Evolutionary conservation across 2,329 filamentous ascomycete genomes (phyloP), one percentile per base, ranked within the genome.

Genomic region (Grosmannia clavigera): DNA sequence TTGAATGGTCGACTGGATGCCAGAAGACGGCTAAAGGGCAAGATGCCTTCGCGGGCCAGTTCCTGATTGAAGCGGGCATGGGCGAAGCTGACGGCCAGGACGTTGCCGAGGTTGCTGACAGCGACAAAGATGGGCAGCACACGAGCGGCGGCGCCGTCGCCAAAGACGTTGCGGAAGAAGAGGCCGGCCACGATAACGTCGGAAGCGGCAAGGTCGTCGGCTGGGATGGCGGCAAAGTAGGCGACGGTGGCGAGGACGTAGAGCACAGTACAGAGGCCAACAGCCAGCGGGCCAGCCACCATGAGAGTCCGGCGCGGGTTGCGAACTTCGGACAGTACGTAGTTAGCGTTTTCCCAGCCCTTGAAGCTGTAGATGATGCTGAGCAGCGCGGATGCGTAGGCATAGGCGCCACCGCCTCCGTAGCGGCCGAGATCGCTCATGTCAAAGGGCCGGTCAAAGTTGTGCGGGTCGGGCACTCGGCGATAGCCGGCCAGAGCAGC

Each of bases 1-100:
- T 33, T n/a, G 11, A 48, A 57, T 4, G 55, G 55, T 5, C 29
- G 25, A 43, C 50, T 57, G 40, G 83, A 87, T 0, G 85, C 85
- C 82, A 83, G 88, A 68, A 89, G 81, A 2, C 76, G 76, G 62
- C 81, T 83, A 59, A 79, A 86, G 0, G 86, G 86, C 16, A 89
- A 67, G 5, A 89, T 73, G 0, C 85, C 85, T 66, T 90, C 86
- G 66, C 86, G 87, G 0, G 82, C 86, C 53, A 89, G 74, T 68
- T 88, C 85, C 64, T 85, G 82, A 64, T 82, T 84, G 11, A 85
- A 65, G 0, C 82, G 75, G 0, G 81, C 72, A 58, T 84, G 80
- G 0, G 81, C 76, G 64, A 85, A 85, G 81, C 81, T 51, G 46
- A 52, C 33, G 12, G 58, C 58, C 43, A 60, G n/a, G 29, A 60